Conservation (phyloP, 257 asterid genomes). For the Solanum chmielewskii region DNA sequence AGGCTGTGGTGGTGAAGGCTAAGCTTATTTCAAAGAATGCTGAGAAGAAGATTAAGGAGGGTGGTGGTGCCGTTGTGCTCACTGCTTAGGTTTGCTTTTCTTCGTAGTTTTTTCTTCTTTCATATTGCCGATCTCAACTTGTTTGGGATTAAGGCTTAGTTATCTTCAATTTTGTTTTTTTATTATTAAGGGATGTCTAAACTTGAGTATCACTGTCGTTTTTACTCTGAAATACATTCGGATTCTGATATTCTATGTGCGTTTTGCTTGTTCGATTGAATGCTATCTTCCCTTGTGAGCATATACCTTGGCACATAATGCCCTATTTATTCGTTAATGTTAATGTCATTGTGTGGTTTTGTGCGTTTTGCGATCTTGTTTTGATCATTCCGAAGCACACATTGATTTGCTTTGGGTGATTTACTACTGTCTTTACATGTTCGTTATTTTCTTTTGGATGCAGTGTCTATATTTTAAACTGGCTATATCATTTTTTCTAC, state of each 20-base stretch:
- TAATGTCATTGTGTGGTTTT: not conserved
- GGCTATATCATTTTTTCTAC: not conserved
- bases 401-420: not conserved
- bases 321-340: not conserved
- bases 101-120: not conserved
- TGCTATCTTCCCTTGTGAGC: not conserved
- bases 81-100: conserved; percentile 34
- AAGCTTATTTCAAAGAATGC: conserved; percentile 47
- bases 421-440: not conserved
- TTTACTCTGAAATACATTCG: not conserved
- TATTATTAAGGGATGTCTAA: not conserved
- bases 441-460: not conserved
- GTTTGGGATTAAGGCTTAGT: not conserved
- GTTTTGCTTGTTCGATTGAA: not conserved
- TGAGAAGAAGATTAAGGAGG: conserved; percentile 59
- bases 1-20: conserved; percentile 49
- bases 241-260: not conserved
- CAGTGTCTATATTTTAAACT: not conserved
- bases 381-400: no score
- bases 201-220: not conserved
- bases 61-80: conserved; percentile 56
- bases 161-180: not conserved
- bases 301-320: not conserved
- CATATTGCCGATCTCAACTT: not conserved
- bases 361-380: not conserved